Base-by-base conservation (phyloP, 352 stramenopile genomes). In the Phytophthora litchii region DNA sequence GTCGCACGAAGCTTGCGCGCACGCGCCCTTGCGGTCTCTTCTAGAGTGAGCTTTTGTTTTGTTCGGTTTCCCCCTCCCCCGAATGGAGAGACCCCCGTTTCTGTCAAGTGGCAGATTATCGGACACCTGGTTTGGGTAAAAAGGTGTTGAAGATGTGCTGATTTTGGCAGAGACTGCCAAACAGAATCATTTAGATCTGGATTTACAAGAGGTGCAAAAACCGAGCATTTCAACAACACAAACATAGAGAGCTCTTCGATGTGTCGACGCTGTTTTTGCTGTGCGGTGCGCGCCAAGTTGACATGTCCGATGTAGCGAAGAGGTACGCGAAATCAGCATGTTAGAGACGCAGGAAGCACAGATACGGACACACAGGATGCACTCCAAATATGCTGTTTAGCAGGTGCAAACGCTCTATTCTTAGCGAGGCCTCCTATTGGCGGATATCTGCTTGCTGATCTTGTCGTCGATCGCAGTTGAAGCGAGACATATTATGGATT, bases 391-490 rank as follows among this genome's bases (percentile, higher is more conserved):
- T 54, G 25, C 40, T 44, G 19, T 46, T 42, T 32, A 25, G 23
- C 10, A 54, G 54, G 42, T 16, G 14, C 8, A 10, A 27, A 12
- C n/a, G 41, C n/a, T 46, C 9, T 40, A 45, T 46, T 46, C 16
- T 46, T n/a, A 31, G 16, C 16, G 3, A 19, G 6, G n/a, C 21
- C 10, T 36, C 42, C 42, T 13, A 48, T 48, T 48, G 42, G 42
- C 21, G 9, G 41, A 14, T 21, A 10, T 27, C 12, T 3, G 40
- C 11, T 46, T 46, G 40, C 17, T 44, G 38, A 37, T 52, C 37
- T 25, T 23, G 41, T 55, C 59, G 58, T 66, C 20, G 31, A 40
- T 64, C 34, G 48, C 54, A 56, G 36, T 57, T 55, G 46, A 64
- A 64, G 55, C 37, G 16, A 38, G 35, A 12, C 29, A 42, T 16